phyloP scores from a whole-genome alignment of 176 grass and related monocot species.

The Alopecurus myosuroides region DNA sequence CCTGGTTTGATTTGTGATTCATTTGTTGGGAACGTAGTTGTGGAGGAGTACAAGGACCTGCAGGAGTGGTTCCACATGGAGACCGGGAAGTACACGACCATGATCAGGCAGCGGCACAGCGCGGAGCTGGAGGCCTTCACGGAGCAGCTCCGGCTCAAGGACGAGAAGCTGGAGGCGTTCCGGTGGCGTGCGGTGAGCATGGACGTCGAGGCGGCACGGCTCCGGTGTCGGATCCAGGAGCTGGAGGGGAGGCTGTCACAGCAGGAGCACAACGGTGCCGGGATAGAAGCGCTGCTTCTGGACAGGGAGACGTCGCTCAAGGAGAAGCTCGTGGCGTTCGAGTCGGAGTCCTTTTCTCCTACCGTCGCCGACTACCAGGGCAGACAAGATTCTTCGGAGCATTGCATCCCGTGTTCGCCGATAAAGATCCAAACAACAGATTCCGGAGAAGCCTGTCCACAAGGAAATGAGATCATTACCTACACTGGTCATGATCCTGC shows the following conservation, averaged over 20 bases:
- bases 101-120: slow-evolving; percentile 53
- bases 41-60: slow-evolving; percentile 50
- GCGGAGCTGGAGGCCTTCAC: slow-evolving; percentile 84
- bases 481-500: neutral
- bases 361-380: neutral
- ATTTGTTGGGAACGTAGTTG: slow-evolving; percentile 19
- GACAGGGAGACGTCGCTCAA: slow-evolving; percentile 43
- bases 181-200: slow-evolving; percentile 57
- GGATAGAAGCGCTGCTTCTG: slow-evolving; percentile 32
- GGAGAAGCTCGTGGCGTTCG: slow-evolving; percentile 30
- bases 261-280: slow-evolving; percentile 37
- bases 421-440: neutral
- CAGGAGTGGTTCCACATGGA: slow-evolving; percentile 79
- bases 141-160: slow-evolving; percentile 75
- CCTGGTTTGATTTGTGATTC: neutral
- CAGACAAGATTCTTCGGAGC: neutral
- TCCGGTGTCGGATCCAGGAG: slow-evolving; percentile 57
- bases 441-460: neutral
- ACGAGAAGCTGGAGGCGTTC: slow-evolving; percentile 69
- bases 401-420: neutral
- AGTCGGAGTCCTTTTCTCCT: neutral
- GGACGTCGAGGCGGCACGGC: slow-evolving; percentile 45
- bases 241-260: slow-evolving; percentile 46
- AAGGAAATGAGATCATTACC: neutral
- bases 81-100: slow-evolving; percentile 60